Base-by-base conservation (phyloP, 768 basidiomycete genomes). In the Hemileccinum rubropunctum region DNA sequence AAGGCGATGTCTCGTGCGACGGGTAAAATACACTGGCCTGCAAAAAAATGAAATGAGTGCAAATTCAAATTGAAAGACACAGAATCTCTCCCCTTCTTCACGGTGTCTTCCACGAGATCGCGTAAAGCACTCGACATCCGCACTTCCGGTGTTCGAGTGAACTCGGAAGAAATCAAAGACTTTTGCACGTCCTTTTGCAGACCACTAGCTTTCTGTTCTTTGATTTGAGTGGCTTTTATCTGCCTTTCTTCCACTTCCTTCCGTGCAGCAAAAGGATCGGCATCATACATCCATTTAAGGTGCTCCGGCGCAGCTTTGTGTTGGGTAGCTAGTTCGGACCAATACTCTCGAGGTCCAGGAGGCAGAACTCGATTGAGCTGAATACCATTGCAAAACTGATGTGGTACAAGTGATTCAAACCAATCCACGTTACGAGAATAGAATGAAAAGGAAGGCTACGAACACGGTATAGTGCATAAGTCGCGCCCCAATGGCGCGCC, bases 401-500 rank as follows among this genome's bases (percentile, higher is more conserved):
- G 57, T 51, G 53, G 17, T 66, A 65, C 55, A 61, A 52, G 46
- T 15, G 1, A 17, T 66, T 59, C 42, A 53, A 51, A 43, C 41
- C 39, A 27, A 41, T 18, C 17, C 23, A 18, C 3, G 33, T 12
- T 23, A 13, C 27, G 10, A 17, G 23, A n/a, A 27, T n/a, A 23
- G 35, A 27, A n/a, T 14, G 23, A 8, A 45, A 36, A 51, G 18
- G 26, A 35, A 58, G 48, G 45, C 47, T 43, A 83, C 86, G 71
- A 70, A 94, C 91, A 58, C 92, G 83, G 67, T 93, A 89, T 46
- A 95, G 70, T 35, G 89, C 88, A 59, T 89, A 92, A 3, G 86
- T 87, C 14, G 92, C 92, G 34, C 86, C 92, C 85, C 89, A 94
- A 63, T 97, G 94, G 47, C 85, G 87, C 26, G 93, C 92, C 69